phyloP scores from a whole-genome alignment of 2,329 filamentous ascomycete genomes.

The Colletotrichum tamarilloi region DNA sequence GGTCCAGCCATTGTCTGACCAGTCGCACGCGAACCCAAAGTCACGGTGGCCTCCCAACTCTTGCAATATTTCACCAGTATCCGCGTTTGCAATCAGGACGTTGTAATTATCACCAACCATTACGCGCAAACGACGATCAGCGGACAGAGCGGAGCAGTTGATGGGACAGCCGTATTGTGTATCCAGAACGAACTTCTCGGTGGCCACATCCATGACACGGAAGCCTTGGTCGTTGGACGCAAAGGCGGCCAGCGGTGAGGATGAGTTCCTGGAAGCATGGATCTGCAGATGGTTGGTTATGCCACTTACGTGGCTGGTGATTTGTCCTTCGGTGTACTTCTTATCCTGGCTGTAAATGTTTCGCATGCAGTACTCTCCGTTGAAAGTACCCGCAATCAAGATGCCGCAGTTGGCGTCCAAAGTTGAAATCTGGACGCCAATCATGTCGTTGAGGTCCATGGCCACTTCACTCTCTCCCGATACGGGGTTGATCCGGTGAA shows the following conservation, averaged over 20 bases:
- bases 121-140: constrained; percentile 76
- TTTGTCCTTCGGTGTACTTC: constrained; percentile 55
- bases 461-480: constrained; percentile 57
- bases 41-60: constrained; percentile 73
- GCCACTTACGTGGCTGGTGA: constrained; percentile 60
- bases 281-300: constrained; percentile 76
- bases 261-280: constrained; percentile 62
- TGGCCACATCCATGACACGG: constrained; percentile 67
- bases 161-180: constrained; percentile 69
- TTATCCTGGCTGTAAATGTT: constrained; percentile 54
- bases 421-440: constrained; percentile 59
- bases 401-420: constrained; percentile 64
- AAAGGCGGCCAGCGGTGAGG: constrained; percentile 66
- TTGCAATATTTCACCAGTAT: constrained; percentile 69
- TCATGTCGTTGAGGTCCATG: constrained; percentile 55
- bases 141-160: constrained; percentile 79
- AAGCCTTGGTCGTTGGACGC: constrained; percentile 72
- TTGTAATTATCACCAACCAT: constrained; percentile 77
- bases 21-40: constrained; percentile 81
- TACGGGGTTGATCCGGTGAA: constrained; percentile 64
- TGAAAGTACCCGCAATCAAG: constrained; percentile 70
- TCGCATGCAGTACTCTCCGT: constrained; percentile 65
- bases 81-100: constrained; percentile 76
- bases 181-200: constrained; percentile 67
- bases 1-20: constrained; percentile 81